Evolutionary conservation across 352 stramenopile genomes (phyloP).

Genomic region (Blastocystis hominis): DNA sequence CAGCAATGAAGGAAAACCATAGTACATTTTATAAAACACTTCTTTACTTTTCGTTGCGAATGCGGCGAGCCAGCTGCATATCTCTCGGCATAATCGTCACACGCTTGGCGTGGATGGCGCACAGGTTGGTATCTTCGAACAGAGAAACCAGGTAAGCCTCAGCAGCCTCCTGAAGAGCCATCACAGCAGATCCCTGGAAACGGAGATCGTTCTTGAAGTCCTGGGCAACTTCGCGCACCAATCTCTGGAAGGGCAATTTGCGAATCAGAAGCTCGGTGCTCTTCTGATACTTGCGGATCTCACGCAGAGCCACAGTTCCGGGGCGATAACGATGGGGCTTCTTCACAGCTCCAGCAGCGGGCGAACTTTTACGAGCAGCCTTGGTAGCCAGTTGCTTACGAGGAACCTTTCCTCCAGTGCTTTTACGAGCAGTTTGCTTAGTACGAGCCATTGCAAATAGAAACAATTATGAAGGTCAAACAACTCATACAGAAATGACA

Average conservation of each 20-base stretch:
- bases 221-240: slow-evolving; percentile 69
- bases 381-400: slow-evolving; percentile 83
- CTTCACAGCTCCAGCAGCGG: slow-evolving; percentile 82
- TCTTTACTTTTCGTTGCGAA: slow-evolving; percentile 67
- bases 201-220: too few relatives aligned
- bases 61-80: slow-evolving; percentile 79
- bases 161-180: slow-evolving; percentile 79
- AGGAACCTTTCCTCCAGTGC: slow-evolving; percentile 80
- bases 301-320: slow-evolving; percentile 70
- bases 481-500: neutral
- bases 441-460: slow-evolving; percentile 70
- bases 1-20: neutral
- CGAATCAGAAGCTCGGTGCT: slow-evolving; percentile 86
- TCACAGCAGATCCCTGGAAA: slow-evolving; percentile 84
- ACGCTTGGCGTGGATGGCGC: slow-evolving; percentile 81
- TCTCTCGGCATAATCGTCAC: slow-evolving; percentile 87
- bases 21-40: neutral
- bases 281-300: slow-evolving; percentile 88
- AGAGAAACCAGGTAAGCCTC: slow-evolving; percentile 80
- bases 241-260: slow-evolving; percentile 64
- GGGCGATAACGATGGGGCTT: slow-evolving; percentile 71
- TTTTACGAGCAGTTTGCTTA: slow-evolving; percentile 91
- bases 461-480: neutral
- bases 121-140: slow-evolving; percentile 82
- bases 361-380: slow-evolving; percentile 78